phyloP scores from a whole-genome alignment of 1,284 basidiomycete genomes.

The Cerrena zonata region DNA sequence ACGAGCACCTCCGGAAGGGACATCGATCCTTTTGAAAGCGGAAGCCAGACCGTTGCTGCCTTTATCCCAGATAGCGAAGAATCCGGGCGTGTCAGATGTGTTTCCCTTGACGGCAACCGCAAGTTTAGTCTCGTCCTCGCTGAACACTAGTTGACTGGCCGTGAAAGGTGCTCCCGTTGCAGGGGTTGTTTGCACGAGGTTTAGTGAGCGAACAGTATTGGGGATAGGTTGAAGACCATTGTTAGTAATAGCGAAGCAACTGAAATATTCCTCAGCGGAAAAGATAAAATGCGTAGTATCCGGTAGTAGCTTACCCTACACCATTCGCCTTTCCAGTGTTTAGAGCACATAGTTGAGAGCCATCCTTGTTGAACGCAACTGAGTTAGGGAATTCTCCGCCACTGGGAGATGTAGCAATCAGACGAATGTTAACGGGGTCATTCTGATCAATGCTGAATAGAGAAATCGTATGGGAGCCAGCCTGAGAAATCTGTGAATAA shows the following conservation, averaged over 20 bases:
- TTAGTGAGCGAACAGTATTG: slow-evolving; percentile 37
- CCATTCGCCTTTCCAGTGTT: slow-evolving; percentile 44
- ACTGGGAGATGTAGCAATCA: slow-evolving; percentile 36
- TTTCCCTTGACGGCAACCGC: slow-evolving; percentile 43
- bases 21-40: slow-evolving; percentile 19
- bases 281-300: neutral
- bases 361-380: slow-evolving; percentile 38
- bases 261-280: slow-evolving; percentile 13
- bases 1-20: slow-evolving; percentile 21
- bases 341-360: slow-evolving; percentile 37
- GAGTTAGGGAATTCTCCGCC: slow-evolving; percentile 48
- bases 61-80: slow-evolving; percentile 43
- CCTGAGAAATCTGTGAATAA: slow-evolving; percentile 18
- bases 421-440: slow-evolving; percentile 35
- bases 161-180: slow-evolving; percentile 33
- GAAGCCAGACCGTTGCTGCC: slow-evolving; percentile 27
- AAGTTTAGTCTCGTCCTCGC: slow-evolving; percentile 37
- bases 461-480: slow-evolving; percentile 44
- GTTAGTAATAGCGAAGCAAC: slow-evolving; percentile 40
- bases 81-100: slow-evolving; percentile 34
- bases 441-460: slow-evolving; percentile 40
- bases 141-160: slow-evolving; percentile 41
- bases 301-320: slow-evolving; percentile 31
- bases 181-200: slow-evolving; percentile 43
- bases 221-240: slow-evolving; percentile 34